phyloP scores from a whole-genome alignment of 148 eudicot genomes.

The Suaeda aralocaspica region DNA sequence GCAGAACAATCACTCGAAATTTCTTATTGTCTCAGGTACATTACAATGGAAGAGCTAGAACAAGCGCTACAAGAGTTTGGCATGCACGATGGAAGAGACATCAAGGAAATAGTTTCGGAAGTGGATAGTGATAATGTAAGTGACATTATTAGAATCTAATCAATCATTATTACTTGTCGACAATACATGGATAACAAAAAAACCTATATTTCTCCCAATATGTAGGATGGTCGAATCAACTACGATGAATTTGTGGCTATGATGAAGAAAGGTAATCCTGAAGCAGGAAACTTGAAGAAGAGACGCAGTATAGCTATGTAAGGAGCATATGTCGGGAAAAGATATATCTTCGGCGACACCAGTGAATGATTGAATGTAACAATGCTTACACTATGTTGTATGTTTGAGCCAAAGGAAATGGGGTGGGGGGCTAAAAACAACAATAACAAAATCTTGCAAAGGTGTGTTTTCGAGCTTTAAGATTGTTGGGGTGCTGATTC shows the following conservation, averaged over 20 bases:
- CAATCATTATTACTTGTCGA: neutral
- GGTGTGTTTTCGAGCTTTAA: too few relatives aligned
- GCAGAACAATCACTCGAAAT: neutral
- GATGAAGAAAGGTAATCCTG: constrained; percentile 74
- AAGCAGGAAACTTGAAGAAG: constrained; percentile 43
- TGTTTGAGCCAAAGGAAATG: neutral
- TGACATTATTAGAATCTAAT: neutral
- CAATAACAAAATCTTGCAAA: too few relatives aligned
- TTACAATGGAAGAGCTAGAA: constrained; percentile 87
- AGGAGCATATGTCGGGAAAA: too few relatives aligned
- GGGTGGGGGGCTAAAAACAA: constrained; percentile 16
- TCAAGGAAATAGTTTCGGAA: constrained; percentile 82
- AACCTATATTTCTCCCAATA: neutral
- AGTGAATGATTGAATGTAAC: neutral
- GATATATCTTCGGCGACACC: too few relatives aligned
- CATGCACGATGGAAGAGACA: constrained; percentile 75
- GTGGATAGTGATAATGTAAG: constrained; percentile 84
- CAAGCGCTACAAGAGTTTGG: constrained; percentile 83
- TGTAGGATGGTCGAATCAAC: constrained; percentile 75
- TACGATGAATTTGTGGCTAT: constrained; percentile 79
- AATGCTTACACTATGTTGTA: constrained; percentile 6
- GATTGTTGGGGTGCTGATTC: neutral
- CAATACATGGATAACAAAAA: neutral
- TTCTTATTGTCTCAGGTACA: constrained; percentile 42
- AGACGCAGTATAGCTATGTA: constrained; percentile 32